Percentiles rank a stretch among this genome's conserved stretches.
Evolutionary conservation across 1,284 basidiomycete genomes (phyloP).

Genomic region (Fistulinella cinereoalba): DNA sequence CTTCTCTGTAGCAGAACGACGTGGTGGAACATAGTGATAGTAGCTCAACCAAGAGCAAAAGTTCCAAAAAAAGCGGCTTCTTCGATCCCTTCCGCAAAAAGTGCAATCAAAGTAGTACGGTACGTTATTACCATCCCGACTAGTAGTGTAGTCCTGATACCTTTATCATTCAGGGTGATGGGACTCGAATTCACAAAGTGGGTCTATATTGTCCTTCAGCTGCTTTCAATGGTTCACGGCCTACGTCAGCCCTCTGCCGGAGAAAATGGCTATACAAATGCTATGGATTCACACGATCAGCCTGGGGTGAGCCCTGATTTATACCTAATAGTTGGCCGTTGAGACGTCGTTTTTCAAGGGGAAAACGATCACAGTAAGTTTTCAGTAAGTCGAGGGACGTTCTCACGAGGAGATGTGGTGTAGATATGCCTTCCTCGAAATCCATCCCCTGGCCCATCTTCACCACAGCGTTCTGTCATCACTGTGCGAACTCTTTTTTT

Average conservation of each 20-base stretch:
- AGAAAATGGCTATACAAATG: neutral
- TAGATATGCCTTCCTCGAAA: slow-evolving; percentile 1
- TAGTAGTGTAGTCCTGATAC: no score
- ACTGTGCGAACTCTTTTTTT: slow-evolving; percentile 1
- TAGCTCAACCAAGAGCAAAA: neutral
- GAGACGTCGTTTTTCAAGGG: no score
- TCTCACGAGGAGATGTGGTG: neutral
- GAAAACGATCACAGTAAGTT: no score
- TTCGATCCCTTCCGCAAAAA: neutral
- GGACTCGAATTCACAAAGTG: slow-evolving; percentile 4
- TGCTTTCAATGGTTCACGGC: neutral
- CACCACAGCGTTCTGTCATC: neutral
- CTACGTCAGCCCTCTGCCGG: slow-evolving; percentile 5
- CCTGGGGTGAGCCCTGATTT: slow-evolving; percentile 3
- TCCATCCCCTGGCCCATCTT: neutral
- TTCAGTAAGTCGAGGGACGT: no score
- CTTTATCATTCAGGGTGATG: slow-evolving; percentile 4
- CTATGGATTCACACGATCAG: neutral
- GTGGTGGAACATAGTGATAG: neutral
- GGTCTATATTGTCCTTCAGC: neutral
- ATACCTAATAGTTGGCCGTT: no score
- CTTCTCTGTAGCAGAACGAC: slow-evolving; percentile 1
- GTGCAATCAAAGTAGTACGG: neutral
- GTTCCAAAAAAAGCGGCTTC: neutral
- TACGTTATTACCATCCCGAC: no score